These are phyloP conservation scores for Tetrapisispora phaffii DNA, from an alignment of 805 yeast species.

Conservation along the genomic window DNA sequence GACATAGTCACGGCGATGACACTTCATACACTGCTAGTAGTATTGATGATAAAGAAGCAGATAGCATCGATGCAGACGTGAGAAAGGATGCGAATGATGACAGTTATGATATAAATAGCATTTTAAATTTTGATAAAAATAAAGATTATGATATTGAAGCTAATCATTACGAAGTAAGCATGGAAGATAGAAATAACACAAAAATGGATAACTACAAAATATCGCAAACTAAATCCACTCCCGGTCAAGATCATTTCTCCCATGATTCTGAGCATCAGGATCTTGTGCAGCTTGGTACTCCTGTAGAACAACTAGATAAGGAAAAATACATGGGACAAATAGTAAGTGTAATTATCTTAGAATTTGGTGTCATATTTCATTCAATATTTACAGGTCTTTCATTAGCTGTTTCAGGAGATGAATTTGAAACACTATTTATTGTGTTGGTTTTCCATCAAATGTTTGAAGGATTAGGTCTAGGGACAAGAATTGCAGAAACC, in stretches of 20 bases:
- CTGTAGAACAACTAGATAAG: slow-evolving; percentile 13
- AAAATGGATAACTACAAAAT: not conserved
- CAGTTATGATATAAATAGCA: not conserved
- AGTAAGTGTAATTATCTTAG: slow-evolving; percentile 47
- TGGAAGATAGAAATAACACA: not conserved
- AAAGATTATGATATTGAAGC: slow-evolving; percentile 1
- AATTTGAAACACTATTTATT: slow-evolving; percentile 51
- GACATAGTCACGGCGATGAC: slow-evolving; percentile 1
- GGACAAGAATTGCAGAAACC: slow-evolving; percentile 55
- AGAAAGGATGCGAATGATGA: not conserved
- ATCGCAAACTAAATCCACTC: slow-evolving; percentile 3
- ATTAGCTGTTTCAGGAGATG: slow-evolving; percentile 54
- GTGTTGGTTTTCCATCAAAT: slow-evolving; percentile 67
- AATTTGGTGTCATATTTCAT: slow-evolving; percentile 67
- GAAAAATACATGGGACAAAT: slow-evolving; percentile 50
- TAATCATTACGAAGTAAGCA: not conserved
- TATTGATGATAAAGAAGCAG: slow-evolving; percentile 1
- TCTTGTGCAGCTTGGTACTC: slow-evolving; percentile 7
- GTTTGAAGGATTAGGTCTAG: slow-evolving; percentile 73
- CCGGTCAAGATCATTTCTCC: slow-evolving; percentile 9
- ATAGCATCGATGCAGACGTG: not conserved
- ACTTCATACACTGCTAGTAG: not conserved
- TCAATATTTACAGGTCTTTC: slow-evolving; percentile 66
- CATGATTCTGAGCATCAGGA: slow-evolving; percentile 13
- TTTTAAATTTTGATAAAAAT: not conserved